Evolutionary conservation across 2,329 filamentous ascomycete genomes (phyloP), one percentile per base, ranked within the genome.

Genomic region (Byssothecium circinans): DNA sequence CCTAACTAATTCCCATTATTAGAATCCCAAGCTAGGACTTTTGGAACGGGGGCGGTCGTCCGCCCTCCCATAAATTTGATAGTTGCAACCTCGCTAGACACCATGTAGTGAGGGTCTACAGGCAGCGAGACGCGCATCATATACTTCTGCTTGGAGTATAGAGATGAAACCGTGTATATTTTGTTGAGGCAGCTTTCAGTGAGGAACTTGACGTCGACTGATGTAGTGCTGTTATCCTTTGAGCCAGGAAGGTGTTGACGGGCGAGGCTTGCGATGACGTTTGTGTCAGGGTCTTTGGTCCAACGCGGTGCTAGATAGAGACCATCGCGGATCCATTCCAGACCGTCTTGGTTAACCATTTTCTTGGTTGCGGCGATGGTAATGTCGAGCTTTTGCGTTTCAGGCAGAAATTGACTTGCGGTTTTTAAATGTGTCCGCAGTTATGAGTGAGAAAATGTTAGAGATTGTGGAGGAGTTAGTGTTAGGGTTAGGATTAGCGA

Each of bases 111-210:
- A 8, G 60, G 61, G 32, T 51, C 32, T 6, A 54, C 50, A 5
- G 60, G 57, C 11, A 61, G 33, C 2, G 50, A 36, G n/a, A 55
- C 47, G 17, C 56, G 61, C 49, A 65, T 47, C 10, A 65, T 79
- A 35, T 17, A 43, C 6, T 6, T 25, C 23, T 40, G 7, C 8
- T 35, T 14, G 15, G 33, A 33, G 4, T 18, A 17, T 4, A 18
- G 18, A 10, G 25, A 12, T 19, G 19, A 4, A 11, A 55, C 36
- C 5, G 20, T 47, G 32, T 51, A 57, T 10, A 52, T 32, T 17
- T 51, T 57, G 22, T 57, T 57, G 29, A 43, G 51, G 2, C 37
- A 11, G 23, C 52, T 52, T 7, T 42, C 15, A 2, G 46, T 47
- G 15, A 53, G 33, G 32, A 53, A 53, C 5, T 20, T n/a, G 17